Evolutionary conservation across 306 rosid species (phyloP).

Genomic region (Ochetophila trinervis): DNA sequence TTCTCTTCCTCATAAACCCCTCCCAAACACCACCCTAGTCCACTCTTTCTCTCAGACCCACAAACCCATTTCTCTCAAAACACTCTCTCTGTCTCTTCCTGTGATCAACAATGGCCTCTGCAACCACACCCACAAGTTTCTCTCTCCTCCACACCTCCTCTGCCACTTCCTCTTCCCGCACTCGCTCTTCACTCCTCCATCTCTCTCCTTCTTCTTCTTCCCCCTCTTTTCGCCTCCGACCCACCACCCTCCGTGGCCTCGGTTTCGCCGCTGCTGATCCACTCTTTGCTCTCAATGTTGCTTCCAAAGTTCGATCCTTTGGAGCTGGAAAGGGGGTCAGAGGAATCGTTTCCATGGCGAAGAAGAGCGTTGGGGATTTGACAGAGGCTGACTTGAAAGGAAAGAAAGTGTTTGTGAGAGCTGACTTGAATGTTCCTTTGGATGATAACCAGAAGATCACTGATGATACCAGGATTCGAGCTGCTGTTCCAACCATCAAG

Average conservation of each 20-base stretch:
- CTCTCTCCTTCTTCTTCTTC: slow-evolving; percentile 42
- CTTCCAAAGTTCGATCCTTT: slow-evolving; percentile 47
- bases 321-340: slow-evolving; percentile 42
- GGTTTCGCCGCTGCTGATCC: slow-evolving; percentile 84
- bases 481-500: slow-evolving; percentile 94
- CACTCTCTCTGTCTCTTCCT: slow-evolving; percentile 14
- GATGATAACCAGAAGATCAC: slow-evolving; percentile 87
- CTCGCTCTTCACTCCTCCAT: slow-evolving; percentile 45
- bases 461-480: slow-evolving; percentile 91
- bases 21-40: slow-evolving; percentile 5
- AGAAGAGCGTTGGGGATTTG: slow-evolving; percentile 91
- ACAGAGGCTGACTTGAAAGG: slow-evolving; percentile 68
- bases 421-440: slow-evolving; percentile 89
- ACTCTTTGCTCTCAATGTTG: slow-evolving; percentile 51
- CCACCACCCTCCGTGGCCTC: slow-evolving; percentile 50
- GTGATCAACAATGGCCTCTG: slow-evolving; percentile 65
- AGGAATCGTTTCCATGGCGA: slow-evolving; percentile 77
- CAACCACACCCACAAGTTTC: slow-evolving; percentile 58
- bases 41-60: slow-evolving; percentile 1
- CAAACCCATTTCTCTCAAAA: background rate
- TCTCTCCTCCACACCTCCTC: slow-evolving; percentile 59
- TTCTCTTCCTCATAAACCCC: slow-evolving; percentile 23
- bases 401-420: slow-evolving; percentile 86
- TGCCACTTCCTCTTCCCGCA: slow-evolving; percentile 29
- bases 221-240: slow-evolving; percentile 47